A percentile compares a stretch with the other conserved stretches of the same genome.
Conservation (phyloP, 2,329 filamentous ascomycete species). For the Alternaria triticina region DNA sequence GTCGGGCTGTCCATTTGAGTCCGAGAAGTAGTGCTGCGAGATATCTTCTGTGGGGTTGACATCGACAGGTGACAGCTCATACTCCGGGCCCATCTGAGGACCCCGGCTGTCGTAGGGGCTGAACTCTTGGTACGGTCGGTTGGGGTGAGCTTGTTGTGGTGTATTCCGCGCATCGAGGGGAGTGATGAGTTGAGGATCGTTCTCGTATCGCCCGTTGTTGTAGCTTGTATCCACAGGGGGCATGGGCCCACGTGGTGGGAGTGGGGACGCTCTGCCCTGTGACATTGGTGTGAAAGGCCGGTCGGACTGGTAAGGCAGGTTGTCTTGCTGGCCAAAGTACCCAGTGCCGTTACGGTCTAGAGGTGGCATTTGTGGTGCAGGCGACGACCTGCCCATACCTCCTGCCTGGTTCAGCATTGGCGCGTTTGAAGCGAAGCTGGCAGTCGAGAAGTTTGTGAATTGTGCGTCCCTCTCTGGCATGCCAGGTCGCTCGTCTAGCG, state of each 20-base stretch:
- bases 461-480: slow-evolving; percentile 57
- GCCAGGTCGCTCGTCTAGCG: slow-evolving; percentile 47
- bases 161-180: slow-evolving; percentile 12
- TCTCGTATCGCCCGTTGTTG: slow-evolving; percentile 28
- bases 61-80: slow-evolving; percentile 47
- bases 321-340: slow-evolving; percentile 34
- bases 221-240: slow-evolving; percentile 42
- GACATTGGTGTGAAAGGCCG: slow-evolving; percentile 40
- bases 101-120: slow-evolving; percentile 41
- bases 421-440: slow-evolving; percentile 69
- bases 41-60: slow-evolving; percentile 26
- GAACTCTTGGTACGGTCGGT: slow-evolving; percentile 34
- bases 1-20: slow-evolving; percentile 25
- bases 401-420: slow-evolving; percentile 67
- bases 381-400: slow-evolving; percentile 60
- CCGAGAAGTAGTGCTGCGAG: slow-evolving; percentile 25
- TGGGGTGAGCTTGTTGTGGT: slow-evolving; percentile 9
- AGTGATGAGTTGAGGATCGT: slow-evolving; percentile 31
- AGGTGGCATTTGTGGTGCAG: slow-evolving; percentile 39
- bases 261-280: slow-evolving; percentile 38
- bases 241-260: slow-evolving; percentile 31
- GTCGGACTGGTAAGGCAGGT: slow-evolving; percentile 28
- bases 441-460: slow-evolving; percentile 58
- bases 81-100: slow-evolving; percentile 33
- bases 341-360: slow-evolving; percentile 33